A percentile compares a stretch with the other conserved stretches of the same genome.
Evolutionary conservation across 83 land plant genomes (phyloP).

Genomic region (Thuja plicata): DNA sequence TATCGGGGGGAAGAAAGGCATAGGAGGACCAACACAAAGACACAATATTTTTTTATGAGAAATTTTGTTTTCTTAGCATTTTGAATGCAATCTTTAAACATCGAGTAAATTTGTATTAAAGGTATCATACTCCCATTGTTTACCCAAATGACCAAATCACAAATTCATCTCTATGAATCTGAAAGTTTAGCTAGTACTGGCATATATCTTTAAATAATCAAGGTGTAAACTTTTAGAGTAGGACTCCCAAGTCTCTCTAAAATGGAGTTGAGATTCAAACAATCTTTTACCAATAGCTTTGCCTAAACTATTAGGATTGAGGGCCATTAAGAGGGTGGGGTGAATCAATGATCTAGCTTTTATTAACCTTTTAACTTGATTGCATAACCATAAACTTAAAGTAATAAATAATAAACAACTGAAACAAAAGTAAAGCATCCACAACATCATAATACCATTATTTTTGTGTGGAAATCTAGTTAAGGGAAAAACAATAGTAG

Average conservation of each 20-base stretch:
- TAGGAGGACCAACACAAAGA: not conserved
- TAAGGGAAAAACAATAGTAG: too few species aligned
- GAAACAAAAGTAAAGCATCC: too few species aligned
- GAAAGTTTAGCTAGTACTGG: not conserved
- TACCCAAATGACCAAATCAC: not conserved
- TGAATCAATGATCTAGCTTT: too few species aligned
- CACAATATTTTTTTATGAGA: not conserved
- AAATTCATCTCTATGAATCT: not conserved
- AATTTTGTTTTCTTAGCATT: not conserved
- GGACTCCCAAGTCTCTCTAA: not conserved
- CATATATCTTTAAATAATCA: not conserved
- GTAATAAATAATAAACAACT: too few species aligned
- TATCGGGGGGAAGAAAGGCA: not conserved
- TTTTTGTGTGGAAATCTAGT: too few species aligned
- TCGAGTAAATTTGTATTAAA: not conserved
- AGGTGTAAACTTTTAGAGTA: not conserved
- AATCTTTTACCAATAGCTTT: not conserved
- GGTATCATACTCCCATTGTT: not conserved
- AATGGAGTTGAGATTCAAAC: not conserved
- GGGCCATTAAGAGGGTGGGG: too few species aligned
- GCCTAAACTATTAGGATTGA: too few species aligned
- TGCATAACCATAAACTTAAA: too few species aligned
- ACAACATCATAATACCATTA: too few species aligned
- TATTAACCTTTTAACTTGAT: too few species aligned
- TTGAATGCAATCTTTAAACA: not conserved